A percentile compares a stretch with the other conserved stretches of the same genome.
These are phyloP conservation scores for Boechera divaricarpa DNA, from an alignment of 345 rosid genomes.

Conservation along the genomic window DNA sequence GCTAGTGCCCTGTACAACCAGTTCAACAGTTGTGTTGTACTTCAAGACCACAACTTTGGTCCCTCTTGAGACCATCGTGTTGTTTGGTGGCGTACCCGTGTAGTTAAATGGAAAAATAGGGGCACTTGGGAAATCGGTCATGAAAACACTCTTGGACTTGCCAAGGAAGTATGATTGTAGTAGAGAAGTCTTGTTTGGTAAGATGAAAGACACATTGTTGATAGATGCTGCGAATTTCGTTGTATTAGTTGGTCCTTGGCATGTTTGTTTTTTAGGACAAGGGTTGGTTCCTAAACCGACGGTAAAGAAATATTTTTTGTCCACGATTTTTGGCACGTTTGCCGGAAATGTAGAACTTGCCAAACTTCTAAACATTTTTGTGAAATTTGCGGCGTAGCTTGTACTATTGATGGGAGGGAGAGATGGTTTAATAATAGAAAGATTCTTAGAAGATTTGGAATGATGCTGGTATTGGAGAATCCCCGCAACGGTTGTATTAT, in stretches of 20 bases:
- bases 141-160: conserved; percentile 57
- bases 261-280: conserved; percentile 70
- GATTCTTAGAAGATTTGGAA: conserved; percentile 37
- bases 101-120: conserved; percentile 67
- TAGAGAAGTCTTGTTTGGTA: conserved; percentile 56
- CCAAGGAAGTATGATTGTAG: conserved; percentile 62
- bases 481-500: conserved; percentile 70
- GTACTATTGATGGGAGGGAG: conserved; percentile 72
- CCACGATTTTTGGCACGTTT: conserved; percentile 63
- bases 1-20: conserved; percentile 82
- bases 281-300: conserved; percentile 68
- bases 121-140: conserved; percentile 58
- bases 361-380: conserved; percentile 59
- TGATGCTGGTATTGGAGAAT: conserved; percentile 59
- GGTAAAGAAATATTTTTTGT: conserved; percentile 57
- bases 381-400: conserved; percentile 51
- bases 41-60: conserved; percentile 64
- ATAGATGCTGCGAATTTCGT: conserved; percentile 68
- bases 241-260: conserved; percentile 72
- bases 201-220: conserved; percentile 65
- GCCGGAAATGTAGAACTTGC: conserved; percentile 56
- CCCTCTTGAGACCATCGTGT: conserved; percentile 57
- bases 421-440: conserved; percentile 47
- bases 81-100: conserved; percentile 77
- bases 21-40: conserved; percentile 68